Percentiles rank a stretch among this genome's conserved stretches.
Conservation (phyloP, 176 grass and related monocot species). For the Luzula sylvatica region DNA sequence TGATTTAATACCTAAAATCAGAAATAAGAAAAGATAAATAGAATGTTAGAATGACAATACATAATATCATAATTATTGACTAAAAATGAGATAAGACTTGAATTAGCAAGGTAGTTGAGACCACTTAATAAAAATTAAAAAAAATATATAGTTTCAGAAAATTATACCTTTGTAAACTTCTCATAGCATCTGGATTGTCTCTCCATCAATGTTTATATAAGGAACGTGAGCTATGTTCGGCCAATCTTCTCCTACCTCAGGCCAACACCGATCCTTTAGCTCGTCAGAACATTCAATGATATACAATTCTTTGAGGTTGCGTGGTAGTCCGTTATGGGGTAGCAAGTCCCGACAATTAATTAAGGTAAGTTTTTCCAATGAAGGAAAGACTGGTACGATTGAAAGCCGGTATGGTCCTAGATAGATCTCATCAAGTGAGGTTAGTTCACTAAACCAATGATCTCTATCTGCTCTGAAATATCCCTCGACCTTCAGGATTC, state of each 20-base stretch:
- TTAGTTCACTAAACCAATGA: background rate
- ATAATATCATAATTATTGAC: too few species aligned
- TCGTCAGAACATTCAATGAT: background rate
- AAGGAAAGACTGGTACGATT: background rate
- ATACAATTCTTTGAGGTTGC: background rate
- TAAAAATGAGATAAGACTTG: too few species aligned
- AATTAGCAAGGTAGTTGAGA: too few species aligned
- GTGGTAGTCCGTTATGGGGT: background rate
- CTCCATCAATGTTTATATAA: background rate
- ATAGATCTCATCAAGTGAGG: slow-evolving; percentile 14
- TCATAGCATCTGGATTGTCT: background rate
- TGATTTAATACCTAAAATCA: too few species aligned
- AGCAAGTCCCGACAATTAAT: too few species aligned
- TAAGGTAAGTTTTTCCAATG: background rate
- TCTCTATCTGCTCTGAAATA: background rate
- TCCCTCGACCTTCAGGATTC: background rate
- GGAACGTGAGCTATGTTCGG: background rate
- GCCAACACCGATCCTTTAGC: background rate
- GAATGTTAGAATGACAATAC: too few species aligned
- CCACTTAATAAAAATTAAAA: too few species aligned
- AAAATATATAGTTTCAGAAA: too few species aligned
- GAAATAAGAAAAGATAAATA: too few species aligned
- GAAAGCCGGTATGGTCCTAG: background rate
- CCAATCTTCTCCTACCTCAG: background rate
- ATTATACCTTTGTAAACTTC: too few species aligned